Percentiles rank a stretch among this genome's conserved stretches.
phyloP scores from a whole-genome alignment of 768 basidiomycete species.

The Lentinula aciculospora region DNA sequence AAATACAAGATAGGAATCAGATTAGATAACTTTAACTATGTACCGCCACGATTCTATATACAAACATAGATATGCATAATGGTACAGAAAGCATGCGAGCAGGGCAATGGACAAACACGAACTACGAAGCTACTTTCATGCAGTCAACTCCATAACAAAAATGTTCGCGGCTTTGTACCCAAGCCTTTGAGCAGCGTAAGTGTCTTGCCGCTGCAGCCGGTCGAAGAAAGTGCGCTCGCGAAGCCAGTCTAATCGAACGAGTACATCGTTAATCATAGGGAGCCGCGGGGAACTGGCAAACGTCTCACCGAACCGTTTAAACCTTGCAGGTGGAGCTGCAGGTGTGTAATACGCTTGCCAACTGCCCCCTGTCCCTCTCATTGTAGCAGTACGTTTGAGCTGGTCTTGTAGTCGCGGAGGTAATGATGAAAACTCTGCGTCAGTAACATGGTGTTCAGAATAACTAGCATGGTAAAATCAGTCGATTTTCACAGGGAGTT shows the following conservation, averaged over 20 bases:
- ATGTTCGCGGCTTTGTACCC: constrained; percentile 79
- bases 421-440: constrained; percentile 56
- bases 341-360: constrained; percentile 44
- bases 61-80: neutral
- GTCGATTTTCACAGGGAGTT: constrained; percentile 1
- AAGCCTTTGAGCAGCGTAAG: constrained; percentile 52
- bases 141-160: constrained; percentile 54
- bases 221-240: constrained; percentile 72
- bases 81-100: neutral
- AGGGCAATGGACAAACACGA: neutral
- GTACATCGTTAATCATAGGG: neutral
- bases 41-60: too few species aligned
- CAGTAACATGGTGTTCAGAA: constrained; percentile 60
- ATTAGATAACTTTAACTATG: too few species aligned
- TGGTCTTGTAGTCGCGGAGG: constrained; percentile 66
- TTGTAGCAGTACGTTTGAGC: constrained; percentile 54
- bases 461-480: constrained; percentile 40
- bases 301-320: constrained; percentile 57
- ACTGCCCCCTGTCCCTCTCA: constrained; percentile 20
- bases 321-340: constrained; percentile 39
- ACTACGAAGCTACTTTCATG: neutral
- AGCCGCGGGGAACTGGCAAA: neutral
- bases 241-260: constrained; percentile 57
- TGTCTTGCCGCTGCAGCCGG: constrained; percentile 51
- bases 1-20: neutral